These are phyloP conservation scores for Scytalidium sp. DNA, from an alignment of 2,329 filamentous ascomycete genomes.

Conservation along the genomic window DNA sequence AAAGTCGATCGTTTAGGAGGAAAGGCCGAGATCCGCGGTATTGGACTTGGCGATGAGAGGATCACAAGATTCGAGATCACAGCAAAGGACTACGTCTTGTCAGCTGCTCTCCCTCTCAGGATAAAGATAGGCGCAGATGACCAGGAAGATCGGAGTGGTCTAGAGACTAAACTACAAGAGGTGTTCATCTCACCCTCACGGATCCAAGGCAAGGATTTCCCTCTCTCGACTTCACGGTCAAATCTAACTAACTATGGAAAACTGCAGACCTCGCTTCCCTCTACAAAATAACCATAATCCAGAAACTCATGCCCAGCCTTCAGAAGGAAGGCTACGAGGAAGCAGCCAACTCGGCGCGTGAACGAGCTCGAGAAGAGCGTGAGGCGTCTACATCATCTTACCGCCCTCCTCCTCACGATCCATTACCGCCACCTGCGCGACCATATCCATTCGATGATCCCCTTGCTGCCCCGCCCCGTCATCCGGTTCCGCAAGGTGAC, in stretches of 20 bases:
- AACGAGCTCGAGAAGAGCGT: constrained; percentile 38
- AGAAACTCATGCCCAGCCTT: constrained; percentile 75
- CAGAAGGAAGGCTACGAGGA: constrained; percentile 79
- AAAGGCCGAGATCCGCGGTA: constrained; percentile 79
- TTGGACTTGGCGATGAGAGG: constrained; percentile 77
- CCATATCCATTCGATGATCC: constrained; percentile 68
- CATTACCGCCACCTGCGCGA: constrained; percentile 57
- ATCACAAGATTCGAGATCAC: constrained; percentile 75
- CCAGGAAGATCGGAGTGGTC: constrained; percentile 48
- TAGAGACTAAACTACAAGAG: constrained; percentile 47
- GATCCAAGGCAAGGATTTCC: constrained; percentile 43
- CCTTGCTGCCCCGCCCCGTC: constrained; percentile 57
- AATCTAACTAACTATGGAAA: constrained; percentile 7
- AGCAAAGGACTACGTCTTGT: constrained; percentile 71
- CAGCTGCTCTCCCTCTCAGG: constrained; percentile 51
- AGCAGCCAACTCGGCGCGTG: constrained; percentile 29
- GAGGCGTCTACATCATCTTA: constrained; percentile 39
- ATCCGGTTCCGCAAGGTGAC: constrained; percentile 66
- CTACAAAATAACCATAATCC: constrained; percentile 77
- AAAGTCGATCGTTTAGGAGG: constrained; percentile 78
- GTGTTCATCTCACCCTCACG: constrained; percentile 73
- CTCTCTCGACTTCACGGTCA: not conserved
- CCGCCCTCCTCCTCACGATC: constrained; percentile 35
- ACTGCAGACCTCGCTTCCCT: constrained; percentile 61
- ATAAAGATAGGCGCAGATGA: constrained; percentile 46